Evolutionary conservation across 495 filamentous ascomycete genomes (phyloP), one percentile per base, ranked within the genome.

Genomic region (Xylaria palmicola): DNA sequence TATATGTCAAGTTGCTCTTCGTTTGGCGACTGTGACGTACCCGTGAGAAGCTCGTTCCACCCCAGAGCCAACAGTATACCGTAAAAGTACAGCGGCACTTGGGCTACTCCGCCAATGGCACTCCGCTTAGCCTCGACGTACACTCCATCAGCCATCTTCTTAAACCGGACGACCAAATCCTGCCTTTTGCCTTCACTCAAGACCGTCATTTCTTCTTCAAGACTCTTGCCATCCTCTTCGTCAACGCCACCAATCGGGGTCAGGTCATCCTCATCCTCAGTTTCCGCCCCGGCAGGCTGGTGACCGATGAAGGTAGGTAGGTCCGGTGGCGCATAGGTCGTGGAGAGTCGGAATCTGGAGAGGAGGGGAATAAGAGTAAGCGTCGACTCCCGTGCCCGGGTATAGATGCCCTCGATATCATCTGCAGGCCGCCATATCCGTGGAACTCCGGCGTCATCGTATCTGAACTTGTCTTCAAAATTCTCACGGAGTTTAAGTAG

Each of bases 391-490:
- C 92, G 88, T 10, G 94, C 92, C 47, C 83, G 85, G 12, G 93
- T 96, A 71, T 97, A 98, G 49, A 93, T 74, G 44, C 92, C 91
- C 74, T 98, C 95, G 67, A 98, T 98, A 71, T 98, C 94, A 72
- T 98, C 94, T 0, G 89, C 93, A 2, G 94, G 94, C 20, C 95
- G 88, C 94, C 94, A 98, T 68, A 98, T 96, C 37, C 94, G 82
- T 4, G 94, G 94, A 3, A 98, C 95, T 36, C 95, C 95, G 13
- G 85, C 86, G 48, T 96, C 93, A 63, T 98, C 95, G 67, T 98
- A 98, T 57, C 94, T 90, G 83, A 98, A 98, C 71, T 95, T 96
- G 76, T 98, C 94, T 68, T 98, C 94, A 64, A 98, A 98, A 74
- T 97, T 98, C 76, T 98, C 94, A 6, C 94, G 87, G 29, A 98